Base-by-base conservation (phyloP, 2,329 filamentous ascomycete species). In the Sporothrix humicola region DNA sequence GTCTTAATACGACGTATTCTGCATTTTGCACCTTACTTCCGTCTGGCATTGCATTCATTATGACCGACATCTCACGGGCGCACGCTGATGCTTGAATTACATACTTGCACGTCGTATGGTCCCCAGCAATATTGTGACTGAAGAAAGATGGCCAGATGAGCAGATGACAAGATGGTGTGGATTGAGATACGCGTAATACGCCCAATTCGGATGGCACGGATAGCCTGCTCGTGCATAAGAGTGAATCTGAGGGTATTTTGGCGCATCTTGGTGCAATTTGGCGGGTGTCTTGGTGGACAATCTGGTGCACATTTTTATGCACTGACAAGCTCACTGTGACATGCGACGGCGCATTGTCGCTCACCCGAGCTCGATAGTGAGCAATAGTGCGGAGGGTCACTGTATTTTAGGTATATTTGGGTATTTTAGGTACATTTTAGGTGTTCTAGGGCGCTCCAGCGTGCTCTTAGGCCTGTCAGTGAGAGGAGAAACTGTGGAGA, bases 201-300 rank as follows among this genome's bases (percentile, higher is more conserved):
- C 72, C 65, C 54, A 56, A 63, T 73, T 58, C 72, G 72, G 72
- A 73, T 73, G 65, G 65, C 72, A 20, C 65, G 65, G 71, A 69
- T 37, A 37, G 31, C 31, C 3, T 37, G 31, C 7, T 37, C 31
- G 31, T 37, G 31, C 31, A 37, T 37, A 37, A 37, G 31, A 37
- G 31, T 37, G 31, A 37, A 37, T 37, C 31, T 37, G 31, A 37
- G 31, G 31, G 31, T 37, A 37, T 37, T 37, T 37, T 37, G 31
- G 31, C 7, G 31, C 7, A 37, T 37, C 5, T 7, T 37, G 31
- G 31, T 37, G 31, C 31, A 37, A 37, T 37, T 37, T 37, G 31
- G 31, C 5, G 31, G 31, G 31, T 1, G 3, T 37, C 23, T 37
- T 37, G 31, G 31, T 37, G 31, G 31, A 37, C 31, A 37, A 37